These are phyloP conservation scores for Claviceps sp. DNA, from an alignment of 2,329 filamentous ascomycete genomes.

Conservation along the genomic window DNA sequence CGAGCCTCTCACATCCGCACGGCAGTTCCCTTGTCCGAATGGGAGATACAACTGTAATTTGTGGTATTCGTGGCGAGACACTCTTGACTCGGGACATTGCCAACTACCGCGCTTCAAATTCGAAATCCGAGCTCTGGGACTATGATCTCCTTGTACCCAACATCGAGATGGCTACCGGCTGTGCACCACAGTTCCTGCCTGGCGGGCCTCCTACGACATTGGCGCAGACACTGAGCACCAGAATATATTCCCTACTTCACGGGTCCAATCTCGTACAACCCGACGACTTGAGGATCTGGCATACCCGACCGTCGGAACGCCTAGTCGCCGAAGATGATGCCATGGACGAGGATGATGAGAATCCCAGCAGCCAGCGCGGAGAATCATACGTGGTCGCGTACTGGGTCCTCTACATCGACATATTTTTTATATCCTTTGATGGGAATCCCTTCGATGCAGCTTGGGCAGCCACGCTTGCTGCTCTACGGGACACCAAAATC, in stretches of 20 bases:
- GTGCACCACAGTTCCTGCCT: conserved; percentile 72
- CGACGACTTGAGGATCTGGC: conserved; percentile 60
- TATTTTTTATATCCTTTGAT: conserved; percentile 88
- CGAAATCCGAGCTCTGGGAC: conserved; percentile 37
- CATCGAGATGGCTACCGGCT: conserved; percentile 82
- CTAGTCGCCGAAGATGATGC: conserved; percentile 31
- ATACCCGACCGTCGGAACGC: conserved; percentile 37
- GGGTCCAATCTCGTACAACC: conserved; percentile 52
- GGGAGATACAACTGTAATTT: conserved; percentile 90
- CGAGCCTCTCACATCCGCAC: conserved; percentile 76
- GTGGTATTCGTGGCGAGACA: conserved; percentile 79
- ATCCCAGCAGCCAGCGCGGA: conserved; percentile 18
- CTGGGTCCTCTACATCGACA: conserved; percentile 89
- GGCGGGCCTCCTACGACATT: conserved; percentile 67
- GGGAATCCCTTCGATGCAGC: conserved; percentile 86
- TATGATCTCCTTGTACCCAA: conserved; percentile 81
- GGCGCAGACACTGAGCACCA: conserved; percentile 74
- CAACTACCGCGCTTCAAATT: conserved; percentile 39
- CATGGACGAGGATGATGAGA: conserved; percentile 24
- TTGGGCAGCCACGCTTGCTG: conserved; percentile 73
- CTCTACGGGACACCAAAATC: conserved; percentile 62
- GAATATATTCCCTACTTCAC: conserved; percentile 65
- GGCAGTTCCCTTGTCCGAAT: conserved; percentile 79
- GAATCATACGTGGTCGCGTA: conserved; percentile 58
- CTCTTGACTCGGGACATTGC: conserved; percentile 63